phyloP scores from a whole-genome alignment of 139 green algal genomes.

The Chlorella sorokiniana region DNA sequence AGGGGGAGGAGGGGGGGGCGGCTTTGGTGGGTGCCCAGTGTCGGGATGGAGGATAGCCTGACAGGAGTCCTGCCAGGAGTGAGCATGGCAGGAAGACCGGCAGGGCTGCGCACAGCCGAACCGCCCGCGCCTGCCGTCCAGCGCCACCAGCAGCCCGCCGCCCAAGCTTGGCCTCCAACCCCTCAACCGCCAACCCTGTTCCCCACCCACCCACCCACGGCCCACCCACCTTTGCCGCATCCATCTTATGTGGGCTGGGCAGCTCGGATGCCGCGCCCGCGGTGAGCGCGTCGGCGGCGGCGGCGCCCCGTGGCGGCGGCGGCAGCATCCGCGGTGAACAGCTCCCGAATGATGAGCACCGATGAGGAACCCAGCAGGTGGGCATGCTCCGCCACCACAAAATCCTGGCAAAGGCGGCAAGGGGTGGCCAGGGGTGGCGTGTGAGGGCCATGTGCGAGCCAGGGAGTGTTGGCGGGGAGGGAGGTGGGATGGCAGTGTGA shows the following conservation, averaged over 20 bases:
- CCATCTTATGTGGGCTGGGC: slow-evolving; percentile 18
- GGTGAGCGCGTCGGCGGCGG: not conserved
- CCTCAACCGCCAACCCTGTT: slow-evolving; percentile 23
- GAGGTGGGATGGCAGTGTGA: not conserved
- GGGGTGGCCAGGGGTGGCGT: not conserved
- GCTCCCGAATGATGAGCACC: slow-evolving; percentile 33
- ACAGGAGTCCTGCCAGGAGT: too few relatives aligned
- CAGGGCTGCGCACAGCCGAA: not conserved
- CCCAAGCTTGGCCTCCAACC: not conserved
- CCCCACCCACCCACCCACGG: slow-evolving; percentile 55
- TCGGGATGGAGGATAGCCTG: too few relatives aligned
- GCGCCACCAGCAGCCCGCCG: too few relatives aligned
- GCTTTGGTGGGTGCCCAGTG: not conserved
- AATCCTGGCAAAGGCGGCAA: slow-evolving; percentile 58
- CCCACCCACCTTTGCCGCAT: not conserved
- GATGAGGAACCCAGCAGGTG: slow-evolving; percentile 52
- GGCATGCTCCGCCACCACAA: slow-evolving; percentile 77
- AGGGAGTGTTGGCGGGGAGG: not conserved
- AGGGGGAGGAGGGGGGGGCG: not conserved
- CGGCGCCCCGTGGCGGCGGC: slow-evolving; percentile 14
- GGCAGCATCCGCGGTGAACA: slow-evolving; percentile 49
- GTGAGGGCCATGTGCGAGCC: not conserved
- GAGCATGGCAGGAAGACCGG: not conserved
- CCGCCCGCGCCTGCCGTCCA: too few relatives aligned
- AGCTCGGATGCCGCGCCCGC: slow-evolving; percentile 32